phyloP scores from a whole-genome alignment of 163 green algal genomes.

The Picocystis sp. region DNA sequence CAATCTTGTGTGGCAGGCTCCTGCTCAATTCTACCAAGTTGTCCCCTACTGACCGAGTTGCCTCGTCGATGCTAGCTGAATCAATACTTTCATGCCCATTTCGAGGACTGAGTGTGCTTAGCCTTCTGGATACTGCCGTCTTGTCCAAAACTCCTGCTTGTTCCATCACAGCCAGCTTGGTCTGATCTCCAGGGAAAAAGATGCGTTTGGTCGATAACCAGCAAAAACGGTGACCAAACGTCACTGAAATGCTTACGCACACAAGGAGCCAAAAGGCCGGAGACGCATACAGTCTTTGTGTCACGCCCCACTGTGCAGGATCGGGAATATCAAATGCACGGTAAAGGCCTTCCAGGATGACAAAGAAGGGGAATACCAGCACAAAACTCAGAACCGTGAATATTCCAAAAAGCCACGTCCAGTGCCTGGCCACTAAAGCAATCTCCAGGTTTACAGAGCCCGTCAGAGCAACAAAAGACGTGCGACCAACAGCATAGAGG shows the following conservation, averaged over 20 bases:
- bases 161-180: too few relatives aligned
- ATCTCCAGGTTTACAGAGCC: constrained; percentile 47
- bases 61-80: too few relatives aligned
- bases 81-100: too few relatives aligned
- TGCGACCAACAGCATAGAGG: constrained; percentile 26
- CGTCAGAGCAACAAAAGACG: constrained; percentile 45
- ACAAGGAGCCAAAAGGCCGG: constrained; percentile 44
- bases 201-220: too few relatives aligned
- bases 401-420: constrained; percentile 39
- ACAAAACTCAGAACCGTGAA: constrained; percentile 37
- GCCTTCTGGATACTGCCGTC: too few relatives aligned
- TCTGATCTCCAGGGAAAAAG: too few relatives aligned
- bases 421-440: constrained; percentile 40
- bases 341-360: constrained; percentile 32
- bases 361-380: constrained; percentile 48
- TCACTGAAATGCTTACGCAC: constrained; percentile 25
- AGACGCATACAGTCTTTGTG: constrained; percentile 22
- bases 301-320: constrained; percentile 35
- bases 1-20: too few relatives aligned
- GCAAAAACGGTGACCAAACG: constrained; percentile 16
- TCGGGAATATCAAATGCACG: constrained; percentile 26
- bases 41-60: too few relatives aligned
- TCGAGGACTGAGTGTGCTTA: too few relatives aligned
- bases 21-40: too few relatives aligned
- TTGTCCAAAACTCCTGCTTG: too few relatives aligned